A percentile compares a stretch with the other conserved stretches of the same genome.
Conservation (phyloP, 2,329 filamentous ascomycete genomes). For the Ascochyta rabiei region DNA sequence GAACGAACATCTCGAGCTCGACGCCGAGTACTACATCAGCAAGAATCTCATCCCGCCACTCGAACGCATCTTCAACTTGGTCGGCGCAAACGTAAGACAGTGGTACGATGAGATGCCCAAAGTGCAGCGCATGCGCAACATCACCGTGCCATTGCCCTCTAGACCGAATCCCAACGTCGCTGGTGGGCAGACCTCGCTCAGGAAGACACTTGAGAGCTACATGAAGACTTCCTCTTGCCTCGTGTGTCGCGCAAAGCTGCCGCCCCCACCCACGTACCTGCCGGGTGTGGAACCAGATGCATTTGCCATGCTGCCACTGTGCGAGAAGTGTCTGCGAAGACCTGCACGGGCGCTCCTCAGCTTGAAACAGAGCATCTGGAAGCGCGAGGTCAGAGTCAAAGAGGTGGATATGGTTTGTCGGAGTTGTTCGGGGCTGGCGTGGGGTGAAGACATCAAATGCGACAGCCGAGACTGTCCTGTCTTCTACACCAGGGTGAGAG, state of each 20-base stretch:
- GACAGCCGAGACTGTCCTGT: slow-evolving; percentile 93
- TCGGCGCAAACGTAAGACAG: slow-evolving; percentile 84
- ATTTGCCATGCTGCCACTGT: slow-evolving; percentile 56
- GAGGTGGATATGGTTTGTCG: slow-evolving; percentile 76
- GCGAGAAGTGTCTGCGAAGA: slow-evolving; percentile 61
- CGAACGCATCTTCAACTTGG: slow-evolving; percentile 94
- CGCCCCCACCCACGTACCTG: slow-evolving; percentile 26
- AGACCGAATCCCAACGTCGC: slow-evolving; percentile 21
- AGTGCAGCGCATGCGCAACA: slow-evolving; percentile 73
- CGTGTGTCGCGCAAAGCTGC: slow-evolving; percentile 71
- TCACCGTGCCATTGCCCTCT: slow-evolving; percentile 48
- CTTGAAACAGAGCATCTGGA: slow-evolving; percentile 67
- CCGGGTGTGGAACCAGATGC: slow-evolving; percentile 23
- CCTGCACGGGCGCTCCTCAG: slow-evolving; percentile 66
- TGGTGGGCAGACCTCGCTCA: slow-evolving; percentile 48
- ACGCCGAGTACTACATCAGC: slow-evolving; percentile 94
- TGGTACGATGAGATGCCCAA: slow-evolving; percentile 99
- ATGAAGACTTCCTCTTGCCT: slow-evolving; percentile 81
- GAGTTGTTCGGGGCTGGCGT: slow-evolving; percentile 75
- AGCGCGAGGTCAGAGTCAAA: slow-evolving; percentile 66
- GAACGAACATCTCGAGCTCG: slow-evolving; percentile 78
- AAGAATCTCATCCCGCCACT: slow-evolving; percentile 96
- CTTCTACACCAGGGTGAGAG: slow-evolving; percentile 78
- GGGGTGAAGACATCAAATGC: slow-evolving; percentile 79
- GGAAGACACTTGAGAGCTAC: slow-evolving; percentile 90